Percentiles rank a stretch among this genome's conserved stretches.
Evolutionary conservation across 352 stramenopile genomes (phyloP).

Genomic region (Globisporangium splendens): DNA sequence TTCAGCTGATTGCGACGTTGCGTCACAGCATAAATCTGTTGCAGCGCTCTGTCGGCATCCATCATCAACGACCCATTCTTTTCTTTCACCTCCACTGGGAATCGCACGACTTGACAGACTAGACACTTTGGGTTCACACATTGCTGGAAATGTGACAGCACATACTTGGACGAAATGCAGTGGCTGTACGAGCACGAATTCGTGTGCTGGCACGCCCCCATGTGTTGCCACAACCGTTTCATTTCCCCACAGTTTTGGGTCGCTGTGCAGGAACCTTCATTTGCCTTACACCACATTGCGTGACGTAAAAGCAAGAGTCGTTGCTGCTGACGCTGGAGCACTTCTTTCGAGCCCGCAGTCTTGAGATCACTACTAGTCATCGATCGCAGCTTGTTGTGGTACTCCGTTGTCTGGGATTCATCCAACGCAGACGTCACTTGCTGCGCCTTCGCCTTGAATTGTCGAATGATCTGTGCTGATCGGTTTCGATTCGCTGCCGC

Average conservation of each 20-base stretch:
- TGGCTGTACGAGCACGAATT: slow-evolving; percentile 95
- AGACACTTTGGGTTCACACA: slow-evolving; percentile 97
- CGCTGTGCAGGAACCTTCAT: slow-evolving; percentile 91
- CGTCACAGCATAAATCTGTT: slow-evolving; percentile 75
- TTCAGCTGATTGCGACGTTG: slow-evolving; percentile 35
- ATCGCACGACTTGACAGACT: slow-evolving; percentile 96
- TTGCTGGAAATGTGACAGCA: slow-evolving; percentile 98
- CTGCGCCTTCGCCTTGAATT: slow-evolving; percentile 75
- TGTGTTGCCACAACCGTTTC: slow-evolving; percentile 98
- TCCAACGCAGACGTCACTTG: slow-evolving; percentile 81
- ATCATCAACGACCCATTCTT: slow-evolving; percentile 85
- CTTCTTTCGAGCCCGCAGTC: slow-evolving; percentile 85
- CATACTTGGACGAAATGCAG: slow-evolving; percentile 98
- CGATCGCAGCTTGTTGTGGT: slow-evolving; percentile 81
- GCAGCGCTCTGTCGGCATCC: slow-evolving; percentile 67
- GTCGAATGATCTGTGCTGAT: slow-evolving; percentile 76
- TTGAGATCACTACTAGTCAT: slow-evolving; percentile 78
- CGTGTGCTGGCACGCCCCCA: slow-evolving; percentile 96
- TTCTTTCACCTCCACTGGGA: slow-evolving; percentile 95
- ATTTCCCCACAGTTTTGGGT: slow-evolving; percentile 97
- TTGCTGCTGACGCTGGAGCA: slow-evolving; percentile 98
- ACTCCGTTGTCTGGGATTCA: slow-evolving; percentile 74
- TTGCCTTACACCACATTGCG: slow-evolving; percentile 97
- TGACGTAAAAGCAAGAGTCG: slow-evolving; percentile 95
- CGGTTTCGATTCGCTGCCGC: slow-evolving; percentile 51